Conservation (phyloP, 495 filamentous ascomycete species). For the Recurvomyces mirabilis region DNA sequence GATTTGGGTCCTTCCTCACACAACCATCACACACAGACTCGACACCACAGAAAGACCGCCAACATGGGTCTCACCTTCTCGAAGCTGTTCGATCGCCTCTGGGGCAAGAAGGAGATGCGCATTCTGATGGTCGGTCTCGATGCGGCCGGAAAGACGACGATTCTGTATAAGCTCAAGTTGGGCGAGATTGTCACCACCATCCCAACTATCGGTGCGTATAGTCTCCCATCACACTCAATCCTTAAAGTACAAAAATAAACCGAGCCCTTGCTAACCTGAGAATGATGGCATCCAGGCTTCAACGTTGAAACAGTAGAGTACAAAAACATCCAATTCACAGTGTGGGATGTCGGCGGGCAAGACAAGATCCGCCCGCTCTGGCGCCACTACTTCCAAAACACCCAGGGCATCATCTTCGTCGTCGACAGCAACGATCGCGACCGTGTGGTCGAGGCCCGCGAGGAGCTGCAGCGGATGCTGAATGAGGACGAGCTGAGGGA, state of each 20-base stretch:
- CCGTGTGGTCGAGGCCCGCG: slow-evolving; percentile 95
- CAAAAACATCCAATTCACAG: slow-evolving; percentile 99
- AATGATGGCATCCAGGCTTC: slow-evolving; percentile 54
- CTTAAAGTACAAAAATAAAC: too few relatives aligned
- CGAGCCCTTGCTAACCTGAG: too few relatives aligned
- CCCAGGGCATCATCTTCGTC: slow-evolving; percentile 99
- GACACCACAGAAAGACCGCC: slow-evolving; percentile 29
- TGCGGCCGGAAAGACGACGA: slow-evolving; percentile 98
- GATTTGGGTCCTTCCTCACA: neutral
- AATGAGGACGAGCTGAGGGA: slow-evolving; percentile 99
- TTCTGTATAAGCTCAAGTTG: slow-evolving; percentile 99
- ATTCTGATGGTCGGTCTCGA: slow-evolving; percentile 99
- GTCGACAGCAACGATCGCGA: slow-evolving; percentile 99
- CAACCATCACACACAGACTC: neutral
- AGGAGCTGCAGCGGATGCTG: slow-evolving; percentile 99
- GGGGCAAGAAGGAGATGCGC: slow-evolving; percentile 99
- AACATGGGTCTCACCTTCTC: slow-evolving; percentile 93
- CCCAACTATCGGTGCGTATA: slow-evolving; percentile 88
- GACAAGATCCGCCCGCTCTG: slow-evolving; percentile 99
- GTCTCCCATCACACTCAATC: neutral
- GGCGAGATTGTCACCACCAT: slow-evolving; percentile 99
- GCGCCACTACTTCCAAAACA: slow-evolving; percentile 99
- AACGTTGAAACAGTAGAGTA: slow-evolving; percentile 99
- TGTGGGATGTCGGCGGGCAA: slow-evolving; percentile 99
- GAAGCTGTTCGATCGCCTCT: slow-evolving; percentile 86